Conservation (phyloP, 2,329 filamentous ascomycete genomes). For the Cytospora chrysosperma region DNA sequence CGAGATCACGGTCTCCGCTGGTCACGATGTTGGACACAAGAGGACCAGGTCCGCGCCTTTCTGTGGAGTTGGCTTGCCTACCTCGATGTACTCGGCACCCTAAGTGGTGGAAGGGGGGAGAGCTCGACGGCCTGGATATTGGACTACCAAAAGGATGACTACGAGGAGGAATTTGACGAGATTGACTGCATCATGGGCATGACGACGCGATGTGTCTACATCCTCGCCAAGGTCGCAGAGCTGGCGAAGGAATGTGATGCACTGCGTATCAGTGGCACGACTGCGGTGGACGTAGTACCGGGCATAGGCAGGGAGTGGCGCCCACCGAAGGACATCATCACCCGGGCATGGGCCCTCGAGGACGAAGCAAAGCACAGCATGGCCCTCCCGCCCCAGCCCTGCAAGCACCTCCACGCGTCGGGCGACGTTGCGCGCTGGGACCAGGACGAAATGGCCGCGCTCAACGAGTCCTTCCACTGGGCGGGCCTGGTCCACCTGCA, state of each 20-base stretch:
- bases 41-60: conserved; percentile 67
- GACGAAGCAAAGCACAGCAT: conserved; percentile 60
- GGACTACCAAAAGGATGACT: conserved; percentile 50
- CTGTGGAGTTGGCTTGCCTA: conserved; percentile 82
- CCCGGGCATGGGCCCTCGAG: conserved; percentile 59
- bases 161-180: conserved; percentile 56
- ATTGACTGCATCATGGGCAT: conserved; percentile 83
- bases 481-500: conserved; percentile 73
- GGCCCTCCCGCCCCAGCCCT: conserved; percentile 41
- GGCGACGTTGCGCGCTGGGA: conserved; percentile 58
- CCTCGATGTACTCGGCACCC: conserved; percentile 73
- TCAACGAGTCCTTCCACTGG: conserved; percentile 78
- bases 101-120: conserved; percentile 59
- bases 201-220: conserved; percentile 67
- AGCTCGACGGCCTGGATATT: conserved; percentile 50
- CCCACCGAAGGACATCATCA: conserved; percentile 53
- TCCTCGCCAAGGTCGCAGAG: conserved; percentile 70
- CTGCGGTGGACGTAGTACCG: conserved; percentile 32
- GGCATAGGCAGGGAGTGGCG: conserved; percentile 48
- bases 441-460: conserved; percentile 63
- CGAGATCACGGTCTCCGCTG: conserved; percentile 50
- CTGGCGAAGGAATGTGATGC: conserved; percentile 68
- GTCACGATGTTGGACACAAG: conserved; percentile 45
- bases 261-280: conserved; percentile 50
- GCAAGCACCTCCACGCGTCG: conserved; percentile 46